Percentiles rank a stretch among this genome's conserved stretches.
These are phyloP conservation scores for Gentiana straminea DNA, from an alignment of 257 asterid genomes.

Conservation along the genomic window DNA sequence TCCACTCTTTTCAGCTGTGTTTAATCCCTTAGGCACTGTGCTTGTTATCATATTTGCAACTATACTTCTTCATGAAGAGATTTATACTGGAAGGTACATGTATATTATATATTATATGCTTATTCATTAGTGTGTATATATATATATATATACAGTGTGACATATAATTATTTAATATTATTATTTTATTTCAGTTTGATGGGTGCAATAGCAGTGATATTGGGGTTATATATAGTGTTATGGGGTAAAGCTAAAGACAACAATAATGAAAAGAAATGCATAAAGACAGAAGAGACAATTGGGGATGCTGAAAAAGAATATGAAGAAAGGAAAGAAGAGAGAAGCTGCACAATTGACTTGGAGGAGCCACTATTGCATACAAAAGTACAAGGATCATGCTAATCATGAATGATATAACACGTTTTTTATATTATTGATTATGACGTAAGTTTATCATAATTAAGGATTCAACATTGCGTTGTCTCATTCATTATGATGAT, in stretches of 20 bases:
- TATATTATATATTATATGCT: not conserved
- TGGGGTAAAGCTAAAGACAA: conserved; percentile 62
- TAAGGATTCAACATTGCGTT: too few species aligned
- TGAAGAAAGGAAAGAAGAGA: too few species aligned
- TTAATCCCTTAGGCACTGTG: conserved; percentile 48
- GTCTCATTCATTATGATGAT: too few species aligned
- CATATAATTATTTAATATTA: too few species aligned
- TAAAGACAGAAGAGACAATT: conserved; percentile 11
- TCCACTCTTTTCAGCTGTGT: conserved; percentile 58
- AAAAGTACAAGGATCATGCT: too few species aligned
- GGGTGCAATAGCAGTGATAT: conserved; percentile 53
- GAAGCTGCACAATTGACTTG: conserved; percentile 23
- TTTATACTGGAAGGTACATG: conserved; percentile 58
- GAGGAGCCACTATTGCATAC: conserved; percentile 26
- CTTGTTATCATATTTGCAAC: conserved; percentile 42
- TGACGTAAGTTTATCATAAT: too few species aligned
- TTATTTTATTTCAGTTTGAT: conserved; percentile 26
- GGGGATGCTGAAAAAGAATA: conserved; percentile 2
- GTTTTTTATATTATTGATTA: too few species aligned
- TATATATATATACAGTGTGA: too few species aligned
- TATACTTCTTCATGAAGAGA: conserved; percentile 46
- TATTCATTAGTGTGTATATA: too few species aligned
- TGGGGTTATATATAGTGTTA: conserved; percentile 55
- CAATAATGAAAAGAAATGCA: conserved; percentile 12
- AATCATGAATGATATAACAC: too few species aligned